phyloP scores from a whole-genome alignment of 176 grass and related monocot species.

The Elymus sibiricus region DNA sequence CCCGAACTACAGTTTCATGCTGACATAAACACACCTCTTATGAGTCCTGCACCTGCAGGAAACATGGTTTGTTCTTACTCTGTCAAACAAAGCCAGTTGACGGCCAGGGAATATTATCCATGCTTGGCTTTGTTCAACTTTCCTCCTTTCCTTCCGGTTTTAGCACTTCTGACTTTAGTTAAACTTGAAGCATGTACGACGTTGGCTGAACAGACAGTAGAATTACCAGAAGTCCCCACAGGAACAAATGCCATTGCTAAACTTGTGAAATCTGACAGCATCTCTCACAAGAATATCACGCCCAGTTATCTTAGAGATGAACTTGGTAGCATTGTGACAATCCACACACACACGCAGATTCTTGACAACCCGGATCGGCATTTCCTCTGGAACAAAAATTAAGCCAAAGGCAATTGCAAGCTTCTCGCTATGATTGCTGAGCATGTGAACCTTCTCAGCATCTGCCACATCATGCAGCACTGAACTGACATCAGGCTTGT shows the following conservation, averaged over 20 bases:
- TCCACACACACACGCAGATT: conserved; percentile 59
- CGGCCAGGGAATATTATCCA: not conserved
- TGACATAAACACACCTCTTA: conserved; percentile 7
- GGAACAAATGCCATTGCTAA: conserved; percentile 56
- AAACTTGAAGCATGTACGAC: not conserved
- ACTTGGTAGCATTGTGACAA: conserved; percentile 75
- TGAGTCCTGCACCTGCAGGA: not conserved
- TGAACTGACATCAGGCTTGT: conserved; percentile 61
- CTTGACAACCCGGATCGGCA: conserved; percentile 64
- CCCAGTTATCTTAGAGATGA: conserved; percentile 58
- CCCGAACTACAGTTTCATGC: not conserved
- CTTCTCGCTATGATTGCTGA: conserved; percentile 69
- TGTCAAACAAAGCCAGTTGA: not conserved
- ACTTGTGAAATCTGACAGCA: conserved; percentile 66
- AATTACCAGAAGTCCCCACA: conserved; percentile 74
- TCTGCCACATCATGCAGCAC: conserved; percentile 59
- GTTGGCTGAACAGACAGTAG: not conserved
- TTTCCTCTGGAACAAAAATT: conserved; percentile 52
- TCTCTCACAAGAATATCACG: conserved; percentile 73
- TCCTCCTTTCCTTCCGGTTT: not conserved
- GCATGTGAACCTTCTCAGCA: conserved; percentile 62
- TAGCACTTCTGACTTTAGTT: not conserved
- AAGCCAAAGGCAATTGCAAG: conserved; percentile 74
- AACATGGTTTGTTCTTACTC: not conserved
- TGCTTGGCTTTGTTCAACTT: not conserved